A percentile compares a stretch with the other conserved stretches of the same genome.
Conservation (phyloP, 108 stramenopile species). For the Skeletonema menzelii region DNA sequence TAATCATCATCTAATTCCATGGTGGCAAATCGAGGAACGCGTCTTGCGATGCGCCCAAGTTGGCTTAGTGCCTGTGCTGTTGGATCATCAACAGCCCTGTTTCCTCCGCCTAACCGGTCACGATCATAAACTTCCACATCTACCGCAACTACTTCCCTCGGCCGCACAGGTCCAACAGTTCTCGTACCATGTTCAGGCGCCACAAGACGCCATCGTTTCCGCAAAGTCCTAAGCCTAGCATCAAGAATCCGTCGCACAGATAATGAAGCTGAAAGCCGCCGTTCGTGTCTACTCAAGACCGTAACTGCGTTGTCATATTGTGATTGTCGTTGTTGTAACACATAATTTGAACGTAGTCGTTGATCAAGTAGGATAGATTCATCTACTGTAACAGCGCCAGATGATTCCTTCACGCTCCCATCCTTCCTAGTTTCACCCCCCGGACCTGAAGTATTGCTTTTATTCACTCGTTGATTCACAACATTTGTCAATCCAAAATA, state of each 20-base stretch:
- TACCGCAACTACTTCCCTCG: conserved; percentile 71
- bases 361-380: conserved; percentile 30
- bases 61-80: conserved; percentile 18
- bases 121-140: conserved; percentile 86
- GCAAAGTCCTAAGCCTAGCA: conserved; percentile 58
- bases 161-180: conserved; percentile 54
- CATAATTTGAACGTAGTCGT: conserved; percentile 53
- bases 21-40: conserved; percentile 82
- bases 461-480: conserved; percentile 52
- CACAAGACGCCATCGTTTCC: conserved; percentile 72
- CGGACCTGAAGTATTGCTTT: conserved; percentile 7
- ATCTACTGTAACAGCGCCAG: conserved; percentile 13
- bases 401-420: neutral
- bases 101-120: conserved; percentile 52
- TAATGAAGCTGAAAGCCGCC: conserved; percentile 55
- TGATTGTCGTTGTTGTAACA: conserved; percentile 55
- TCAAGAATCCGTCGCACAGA: conserved; percentile 60
- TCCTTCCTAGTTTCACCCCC: conserved; percentile 18
- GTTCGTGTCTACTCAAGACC: conserved; percentile 52
- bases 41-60: conserved; percentile 57
- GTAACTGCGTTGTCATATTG: conserved; percentile 61
- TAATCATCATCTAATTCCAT: conserved; percentile 71
- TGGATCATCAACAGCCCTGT: conserved; percentile 11
- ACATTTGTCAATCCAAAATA: conserved; percentile 79
- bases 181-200: conserved; percentile 85